A percentile compares a stretch with the other conserved stretches of the same genome.
Conservation (phyloP, 352 stramenopile species). For the Globisporangium recalcitrans region DNA sequence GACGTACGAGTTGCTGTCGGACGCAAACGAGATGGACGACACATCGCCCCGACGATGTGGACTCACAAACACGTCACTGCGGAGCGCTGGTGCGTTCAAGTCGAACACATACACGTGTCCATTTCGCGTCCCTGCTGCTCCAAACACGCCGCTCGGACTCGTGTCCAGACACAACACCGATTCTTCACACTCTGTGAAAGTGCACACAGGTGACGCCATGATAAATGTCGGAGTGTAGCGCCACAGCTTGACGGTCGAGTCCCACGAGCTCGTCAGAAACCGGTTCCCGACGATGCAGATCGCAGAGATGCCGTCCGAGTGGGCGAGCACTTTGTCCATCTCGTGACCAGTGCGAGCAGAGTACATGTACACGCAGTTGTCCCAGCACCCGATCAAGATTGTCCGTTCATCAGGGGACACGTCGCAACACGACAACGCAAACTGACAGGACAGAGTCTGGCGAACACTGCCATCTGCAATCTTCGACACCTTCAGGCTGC, state of each 20-base stretch:
- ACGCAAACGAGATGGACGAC: conserved; percentile 46
- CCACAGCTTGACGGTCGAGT: conserved; percentile 75
- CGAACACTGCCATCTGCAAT: conserved; percentile 25
- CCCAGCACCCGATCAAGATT: conserved; percentile 64
- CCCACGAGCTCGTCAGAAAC: conserved; percentile 73
- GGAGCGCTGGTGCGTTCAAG: conserved; percentile 22
- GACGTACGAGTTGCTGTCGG: conserved; percentile 47
- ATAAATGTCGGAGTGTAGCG: conserved; percentile 54
- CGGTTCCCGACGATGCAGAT: conserved; percentile 52
- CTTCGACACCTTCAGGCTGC: conserved; percentile 47
- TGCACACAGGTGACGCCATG: conserved; percentile 40
- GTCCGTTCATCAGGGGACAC: conserved; percentile 58
- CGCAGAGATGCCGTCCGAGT: conserved; percentile 66
- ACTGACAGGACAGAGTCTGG: conserved; percentile 27
- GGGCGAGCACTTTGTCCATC: conserved; percentile 58
- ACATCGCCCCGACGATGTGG: conserved; percentile 33
- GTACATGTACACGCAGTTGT: conserved; percentile 77
- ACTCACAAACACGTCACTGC: conserved; percentile 32
- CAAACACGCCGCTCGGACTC: conserved; percentile 45
- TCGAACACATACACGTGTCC: conserved; percentile 53
- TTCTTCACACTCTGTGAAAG: conserved; percentile 59
- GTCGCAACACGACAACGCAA: conserved; percentile 62
- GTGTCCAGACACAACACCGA: conserved; percentile 63
- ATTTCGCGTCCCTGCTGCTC: conserved; percentile 50
- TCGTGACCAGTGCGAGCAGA: conserved; percentile 44